Conservation (phyloP, 768 basidiomycete species). For the Cubamyces lactineus region DNA sequence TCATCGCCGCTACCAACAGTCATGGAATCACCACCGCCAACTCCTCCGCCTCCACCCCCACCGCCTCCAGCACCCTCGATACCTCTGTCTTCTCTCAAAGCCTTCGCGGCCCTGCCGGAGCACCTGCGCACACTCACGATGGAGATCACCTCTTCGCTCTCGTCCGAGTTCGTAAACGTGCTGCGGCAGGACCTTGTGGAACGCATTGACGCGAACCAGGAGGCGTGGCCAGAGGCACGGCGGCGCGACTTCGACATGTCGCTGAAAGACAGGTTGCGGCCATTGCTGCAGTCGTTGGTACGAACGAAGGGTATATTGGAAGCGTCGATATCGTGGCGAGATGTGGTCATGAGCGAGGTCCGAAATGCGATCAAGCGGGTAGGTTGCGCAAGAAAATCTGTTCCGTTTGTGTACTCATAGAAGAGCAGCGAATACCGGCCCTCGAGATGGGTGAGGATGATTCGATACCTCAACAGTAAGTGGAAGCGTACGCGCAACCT, state of each 20-base stretch:
- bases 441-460: slow-evolving; percentile 61
- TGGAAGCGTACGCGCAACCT: not conserved
- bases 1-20: slow-evolving; percentile 29
- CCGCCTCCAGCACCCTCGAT: slow-evolving; percentile 38
- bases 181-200: slow-evolving; percentile 68
- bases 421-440: slow-evolving; percentile 57
- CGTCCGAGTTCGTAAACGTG: slow-evolving; percentile 74
- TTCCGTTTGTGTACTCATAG: not conserved
- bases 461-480: slow-evolving; percentile 33
- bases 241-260: slow-evolving; percentile 42
- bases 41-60: slow-evolving; percentile 18
- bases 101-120: slow-evolving; percentile 75
- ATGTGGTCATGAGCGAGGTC: slow-evolving; percentile 65
- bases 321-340: slow-evolving; percentile 69
- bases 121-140: slow-evolving; percentile 72
- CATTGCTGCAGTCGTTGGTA: slow-evolving; percentile 76
- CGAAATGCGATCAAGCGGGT: slow-evolving; percentile 62
- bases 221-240: slow-evolving; percentile 15
- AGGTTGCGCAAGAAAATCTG: slow-evolving; percentile 30
- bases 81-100: slow-evolving; percentile 67
- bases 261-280: slow-evolving; percentile 66
- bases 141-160: slow-evolving; percentile 77
- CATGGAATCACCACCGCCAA: slow-evolving; percentile 30
- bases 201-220: slow-evolving; percentile 42
- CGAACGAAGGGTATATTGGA: slow-evolving; percentile 74